phyloP scores from a whole-genome alignment of 1,284 basidiomycete genomes.

The Cryptococcus neoformans region DNA sequence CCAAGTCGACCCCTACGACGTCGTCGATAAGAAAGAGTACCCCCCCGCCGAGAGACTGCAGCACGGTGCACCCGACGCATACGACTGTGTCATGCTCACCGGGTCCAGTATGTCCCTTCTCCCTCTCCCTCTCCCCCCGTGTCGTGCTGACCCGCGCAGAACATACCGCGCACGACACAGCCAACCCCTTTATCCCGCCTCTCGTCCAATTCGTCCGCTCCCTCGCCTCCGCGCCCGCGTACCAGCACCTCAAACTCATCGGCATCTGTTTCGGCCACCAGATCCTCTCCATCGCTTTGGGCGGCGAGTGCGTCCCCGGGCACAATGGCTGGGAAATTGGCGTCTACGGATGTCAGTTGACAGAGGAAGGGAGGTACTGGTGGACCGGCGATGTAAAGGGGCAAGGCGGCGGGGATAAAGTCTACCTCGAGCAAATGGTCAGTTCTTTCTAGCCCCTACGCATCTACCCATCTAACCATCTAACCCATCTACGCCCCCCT shows the following conservation, averaged over 20 bases:
- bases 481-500: too few species aligned
- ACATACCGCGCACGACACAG: constrained; percentile 40
- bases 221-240: constrained; percentile 23
- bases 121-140: not conserved
- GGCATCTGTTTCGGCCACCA: constrained; percentile 57
- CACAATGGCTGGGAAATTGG: constrained; percentile 55
- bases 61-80: constrained; percentile 34
- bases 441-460: constrained; percentile 1
- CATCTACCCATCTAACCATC: not conserved
- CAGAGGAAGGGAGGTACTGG: constrained; percentile 46
- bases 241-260: constrained; percentile 38
- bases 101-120: constrained; percentile 50
- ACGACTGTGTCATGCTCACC: constrained; percentile 55
- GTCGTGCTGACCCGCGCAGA: constrained; percentile 16
- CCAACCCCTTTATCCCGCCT: constrained; percentile 30
- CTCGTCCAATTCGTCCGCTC: constrained; percentile 37
- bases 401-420: constrained; percentile 35
- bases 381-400: constrained; percentile 43
- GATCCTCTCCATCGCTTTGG: constrained; percentile 54
- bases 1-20: constrained; percentile 53
- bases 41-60: constrained; percentile 48
- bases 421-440: constrained; percentile 54
- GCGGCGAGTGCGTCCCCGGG: constrained; percentile 48
- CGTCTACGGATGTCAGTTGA: constrained; percentile 49
- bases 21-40: constrained; percentile 50